Evolutionary conservation across 345 rosid species (phyloP), one percentile per base, ranked within the genome.

Genomic region (Nephelium lappaceum): DNA sequence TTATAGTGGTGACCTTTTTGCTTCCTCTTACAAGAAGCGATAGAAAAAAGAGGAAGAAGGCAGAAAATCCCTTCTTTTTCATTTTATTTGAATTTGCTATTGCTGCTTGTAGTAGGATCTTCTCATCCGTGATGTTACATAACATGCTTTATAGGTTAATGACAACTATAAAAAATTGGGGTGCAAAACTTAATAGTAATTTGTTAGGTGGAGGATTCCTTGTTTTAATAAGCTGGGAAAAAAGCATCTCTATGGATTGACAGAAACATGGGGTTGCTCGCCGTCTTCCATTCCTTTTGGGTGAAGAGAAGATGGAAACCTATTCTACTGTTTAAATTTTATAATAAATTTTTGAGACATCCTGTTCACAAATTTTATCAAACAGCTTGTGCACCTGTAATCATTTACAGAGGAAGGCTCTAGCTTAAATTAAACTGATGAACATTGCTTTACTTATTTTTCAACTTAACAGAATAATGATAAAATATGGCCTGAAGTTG

Each of bases 1-100:
- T 79, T 86, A 63, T 73, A 79, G 83, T 83, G 51, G 69, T 71
- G 79, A 81, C 79, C 31, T 77, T 77, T 64, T 71, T 78, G 77
- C 57, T 76, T 12, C 62, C 67, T 11, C 45, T 60, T 49, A 53
- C 23, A 31, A 53, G 55, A 41, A 53, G 23, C 41, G 43, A 31
- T 42, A 71, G 38, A 60, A 74, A 21, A 76, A 73, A 39, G 23
- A 47, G 15, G 55, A 57, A 45, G 62, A 70, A 75, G 67, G 77
- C 60, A 79, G 69, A 49, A 19, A 15, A 69, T 0, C 49, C 15
- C 47, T 76, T 70, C 57, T 65, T 0, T 72, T 69, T 39, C 76
- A 63, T 81, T 49, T 38, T 42, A 53, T 82, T 65, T 38, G 21
- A 51, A 15, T 78, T 42, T 73, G 67, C 55, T 23, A 25, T 18